phyloP scores from a whole-genome alignment of 345 rosid genomes.

The Lepidium didymum region DNA sequence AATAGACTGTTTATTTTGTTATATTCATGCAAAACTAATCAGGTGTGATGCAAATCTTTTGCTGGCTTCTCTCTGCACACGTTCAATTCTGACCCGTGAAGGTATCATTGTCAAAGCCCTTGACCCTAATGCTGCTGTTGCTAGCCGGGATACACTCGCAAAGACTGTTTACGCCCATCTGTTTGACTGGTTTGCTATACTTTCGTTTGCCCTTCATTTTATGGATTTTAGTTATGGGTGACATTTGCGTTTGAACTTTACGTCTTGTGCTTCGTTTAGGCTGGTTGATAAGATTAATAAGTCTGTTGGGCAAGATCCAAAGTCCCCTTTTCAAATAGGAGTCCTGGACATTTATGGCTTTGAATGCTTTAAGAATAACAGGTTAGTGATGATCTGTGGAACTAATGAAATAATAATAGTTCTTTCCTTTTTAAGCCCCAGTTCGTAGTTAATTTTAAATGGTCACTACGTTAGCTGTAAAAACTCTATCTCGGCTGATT shows the following conservation, averaged over 20 bases:
- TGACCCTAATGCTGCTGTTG: constrained; percentile 86
- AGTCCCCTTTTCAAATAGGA: constrained; percentile 73
- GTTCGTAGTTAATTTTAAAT: not conserved
- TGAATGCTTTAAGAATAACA: constrained; percentile 86
- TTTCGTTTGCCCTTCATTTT: constrained; percentile 2
- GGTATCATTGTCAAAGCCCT: constrained; percentile 85
- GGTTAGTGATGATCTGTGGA: constrained; percentile 36
- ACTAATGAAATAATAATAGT: not conserved
- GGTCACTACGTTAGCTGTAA: constrained; percentile 4
- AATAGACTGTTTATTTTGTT: constrained; percentile 8
- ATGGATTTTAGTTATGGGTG: constrained; percentile 7
- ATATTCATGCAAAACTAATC: constrained; percentile 18
- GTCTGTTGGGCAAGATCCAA: constrained; percentile 87
- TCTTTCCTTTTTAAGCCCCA: not conserved
- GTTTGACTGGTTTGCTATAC: constrained; percentile 76
- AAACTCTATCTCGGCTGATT: constrained; percentile 12
- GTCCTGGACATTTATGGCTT: constrained; percentile 97
- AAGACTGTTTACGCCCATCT: constrained; percentile 89
- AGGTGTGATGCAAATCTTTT: constrained; percentile 86
- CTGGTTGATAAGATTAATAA: constrained; percentile 87
- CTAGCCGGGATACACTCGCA: constrained; percentile 94
- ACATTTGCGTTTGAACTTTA: constrained; percentile 2
- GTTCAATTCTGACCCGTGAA: constrained; percentile 94
- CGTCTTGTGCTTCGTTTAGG: constrained; percentile 40
- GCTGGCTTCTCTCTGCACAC: constrained; percentile 72